Evolutionary conservation across 257 asterid species (phyloP).

Genomic region (Solanum paucissectum): DNA sequence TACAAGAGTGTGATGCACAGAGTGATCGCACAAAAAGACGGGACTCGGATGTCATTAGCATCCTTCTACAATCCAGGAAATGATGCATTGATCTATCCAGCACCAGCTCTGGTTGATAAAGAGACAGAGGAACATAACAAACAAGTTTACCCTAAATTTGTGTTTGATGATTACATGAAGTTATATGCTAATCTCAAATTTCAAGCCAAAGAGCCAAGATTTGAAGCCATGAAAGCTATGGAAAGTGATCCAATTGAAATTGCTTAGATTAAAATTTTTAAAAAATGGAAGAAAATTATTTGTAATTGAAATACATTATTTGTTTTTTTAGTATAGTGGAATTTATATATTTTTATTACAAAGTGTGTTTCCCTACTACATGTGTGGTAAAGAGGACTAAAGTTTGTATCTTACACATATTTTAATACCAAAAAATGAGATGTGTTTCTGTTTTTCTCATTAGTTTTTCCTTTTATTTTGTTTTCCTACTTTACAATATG

Average conservation of each 20-base stretch:
- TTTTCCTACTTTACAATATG: not conserved
- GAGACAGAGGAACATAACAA: not conserved
- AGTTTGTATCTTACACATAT: not conserved
- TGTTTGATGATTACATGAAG: constrained; percentile 21
- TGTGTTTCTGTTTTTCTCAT: not conserved
- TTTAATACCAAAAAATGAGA: not conserved
- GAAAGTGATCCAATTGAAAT: constrained; percentile 3
- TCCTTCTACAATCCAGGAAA: constrained; percentile 23
- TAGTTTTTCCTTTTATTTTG: not conserved
- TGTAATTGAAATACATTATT: not conserved
- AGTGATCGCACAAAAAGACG: constrained; percentile 16
- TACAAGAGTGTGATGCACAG: constrained; percentile 20
- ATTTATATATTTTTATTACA: not conserved
- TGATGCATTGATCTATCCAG: constrained; percentile 22
- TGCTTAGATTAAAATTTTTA: not conserved
- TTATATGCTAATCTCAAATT: constrained; percentile 13
- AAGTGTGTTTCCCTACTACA: not conserved
- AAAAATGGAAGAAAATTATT: not conserved
- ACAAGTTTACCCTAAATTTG: constrained; percentile 14
- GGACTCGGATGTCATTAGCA: constrained; percentile 16
- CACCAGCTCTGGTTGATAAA: constrained; percentile 1
- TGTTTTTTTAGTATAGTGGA: not conserved
- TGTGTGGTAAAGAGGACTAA: not conserved
- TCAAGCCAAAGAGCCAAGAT: constrained; percentile 25
- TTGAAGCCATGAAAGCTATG: constrained; percentile 16